Conservation (phyloP, 139 green algal species). For the Chlamydomonas schloesseri region DNA sequence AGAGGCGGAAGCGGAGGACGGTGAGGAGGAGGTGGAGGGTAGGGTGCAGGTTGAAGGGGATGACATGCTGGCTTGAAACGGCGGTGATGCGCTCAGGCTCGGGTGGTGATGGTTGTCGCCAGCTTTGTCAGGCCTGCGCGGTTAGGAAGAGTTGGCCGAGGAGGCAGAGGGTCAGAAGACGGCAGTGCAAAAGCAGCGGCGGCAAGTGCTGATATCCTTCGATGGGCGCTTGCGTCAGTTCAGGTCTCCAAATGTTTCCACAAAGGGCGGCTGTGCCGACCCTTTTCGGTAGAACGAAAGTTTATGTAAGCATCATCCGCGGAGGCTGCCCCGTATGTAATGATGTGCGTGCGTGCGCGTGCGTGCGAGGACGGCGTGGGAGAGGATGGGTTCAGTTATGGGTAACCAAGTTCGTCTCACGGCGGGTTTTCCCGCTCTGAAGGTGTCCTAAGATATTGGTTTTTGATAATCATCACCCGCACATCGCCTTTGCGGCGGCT, state of each 20-base stretch:
- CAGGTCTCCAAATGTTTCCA: slow-evolving; percentile 69
- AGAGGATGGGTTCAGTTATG: not conserved
- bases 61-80: no score
- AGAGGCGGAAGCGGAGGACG: no score
- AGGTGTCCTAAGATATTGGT: slow-evolving; percentile 76
- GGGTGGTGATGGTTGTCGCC: no score
- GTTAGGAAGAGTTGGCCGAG: not conserved
- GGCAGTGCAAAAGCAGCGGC: not conserved
- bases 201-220: no score
- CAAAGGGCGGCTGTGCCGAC: slow-evolving; percentile 36
- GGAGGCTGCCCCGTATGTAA: not conserved
- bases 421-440: slow-evolving; percentile 43
- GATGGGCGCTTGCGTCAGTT: slow-evolving; percentile 54
- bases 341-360: not conserved
- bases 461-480: slow-evolving; percentile 56
- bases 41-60: no score
- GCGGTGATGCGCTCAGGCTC: no score
- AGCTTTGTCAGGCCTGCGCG: no score
- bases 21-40: no score
- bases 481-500: not conserved
- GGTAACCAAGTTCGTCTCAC: slow-evolving; percentile 37
- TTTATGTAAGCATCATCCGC: slow-evolving; percentile 61
- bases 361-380: not conserved
- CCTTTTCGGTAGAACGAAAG: slow-evolving; percentile 71
- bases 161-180: not conserved